Evolutionary conservation across 2,329 filamentous ascomycete species (phyloP), one percentile per base, ranked within the genome.

Genomic region (Seiridium unicorne): DNA sequence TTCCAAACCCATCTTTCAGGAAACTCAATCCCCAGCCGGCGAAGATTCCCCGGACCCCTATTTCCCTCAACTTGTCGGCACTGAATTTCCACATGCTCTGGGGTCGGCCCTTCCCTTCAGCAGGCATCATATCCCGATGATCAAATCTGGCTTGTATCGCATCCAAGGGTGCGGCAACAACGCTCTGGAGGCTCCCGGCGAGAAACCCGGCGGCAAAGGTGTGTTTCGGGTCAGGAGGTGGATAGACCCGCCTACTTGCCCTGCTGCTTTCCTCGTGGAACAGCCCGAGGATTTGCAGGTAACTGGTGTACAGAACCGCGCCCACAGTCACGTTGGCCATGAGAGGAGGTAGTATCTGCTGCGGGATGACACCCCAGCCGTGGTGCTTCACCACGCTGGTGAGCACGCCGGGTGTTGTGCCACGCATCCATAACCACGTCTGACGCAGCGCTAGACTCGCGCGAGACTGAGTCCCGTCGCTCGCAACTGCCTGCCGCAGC

Each of bases 81-180:
- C 86, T 85, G 67, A 92, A 93, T 13, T 83, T 77, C 89, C 89
- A 93, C 85, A 92, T 90, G 70, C 84, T 90, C 64, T 81, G 83
- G 1, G 78, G 81, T 57, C 74, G 76, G 26, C 73, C 74, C 31
- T 69, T 73, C 9, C 74, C 74, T 51, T 76, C 77, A 42, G 66
- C 73, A 18, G 75, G 71, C 65, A 83, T 75, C 47, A 82, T 66
- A 42, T 82, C 79, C 1, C 75, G 75, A 64, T 84, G 82, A 66
- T 90, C 88, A 73, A 90, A 92, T 7, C 90, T 82, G 4, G 89
- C 87, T 68, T 92, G 89, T 3, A 93, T 83, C 0, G 90, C 90
- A 65, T 93, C 90, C 5, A 93, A 78, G 0, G 90, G 90, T 0
- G 90, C 90, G 0, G 90, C 90, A 8, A 92, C 72, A 13, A 92